Base-by-base conservation (phyloP, 73 alveolate genomes). In the Diophrys sp. region DNA sequence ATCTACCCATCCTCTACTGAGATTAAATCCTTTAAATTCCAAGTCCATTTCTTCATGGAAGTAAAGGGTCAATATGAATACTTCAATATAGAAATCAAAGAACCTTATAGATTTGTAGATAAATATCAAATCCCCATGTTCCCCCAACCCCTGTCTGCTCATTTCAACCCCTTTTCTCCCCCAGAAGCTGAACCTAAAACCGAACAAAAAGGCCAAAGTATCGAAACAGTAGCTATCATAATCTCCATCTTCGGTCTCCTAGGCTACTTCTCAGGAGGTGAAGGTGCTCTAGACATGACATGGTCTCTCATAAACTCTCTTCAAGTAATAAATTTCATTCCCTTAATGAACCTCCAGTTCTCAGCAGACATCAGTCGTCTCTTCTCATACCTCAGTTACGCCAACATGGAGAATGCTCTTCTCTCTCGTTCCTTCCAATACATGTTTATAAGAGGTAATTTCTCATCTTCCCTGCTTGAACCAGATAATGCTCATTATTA, bases 401-500 rank as follows among this genome's bases (percentile, higher is more conserved):
- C 62, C 18, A 44, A 44, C 18, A 44, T 44, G 62, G 62, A 44
- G 18, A 44, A n/a, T n/a, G n/a, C n/a, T n/a, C n/a, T n/a, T n/a
- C n/a, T n/a, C n/a, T n/a, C n/a, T n/a, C n/a, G n/a, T n/a, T n/a
- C n/a, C n/a, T n/a, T n/a, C n/a, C n/a, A n/a, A n/a, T n/a, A 44
- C 62, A 44, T 11, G 18, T 44, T 44, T 44, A 11, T 44, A 44
- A 44, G 62, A 11, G 62, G 18, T 44, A 18, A 5, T 44, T 44
- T 11, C 18, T 11, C 5, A 44, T 44, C 18, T 18, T 11, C 18
- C 5, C 18, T 44, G n/a, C 18, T 44, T 44, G 62, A 44, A 29
- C 81, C 24, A n/a, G 30, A 23, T 23, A 33, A 5, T 73, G 53
- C 28, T 31, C 62, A 73, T 44, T 73, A 44, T 54, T 33, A 73